Base-by-base conservation (phyloP, 441 rosid genomes). In the Capsella rubella region DNA sequence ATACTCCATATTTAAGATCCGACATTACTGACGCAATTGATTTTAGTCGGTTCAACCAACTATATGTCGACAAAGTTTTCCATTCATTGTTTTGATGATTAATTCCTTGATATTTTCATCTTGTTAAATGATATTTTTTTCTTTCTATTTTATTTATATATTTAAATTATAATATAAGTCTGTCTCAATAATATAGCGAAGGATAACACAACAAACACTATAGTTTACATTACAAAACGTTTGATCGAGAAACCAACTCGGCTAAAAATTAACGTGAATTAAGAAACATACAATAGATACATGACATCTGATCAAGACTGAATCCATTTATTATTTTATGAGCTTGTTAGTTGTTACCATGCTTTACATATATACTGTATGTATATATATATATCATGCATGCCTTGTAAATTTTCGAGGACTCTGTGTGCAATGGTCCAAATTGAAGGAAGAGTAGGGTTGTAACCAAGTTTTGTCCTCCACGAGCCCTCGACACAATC, bases 401-500 rank as follows among this genome's bases (percentile, higher is more conserved):
- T 25, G 46, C 47, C 55, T 34, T 10, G 43, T 37, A 70, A 58
- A 9, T 27, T 2, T 53, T 45, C n/a, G 5, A 37, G 16, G 62
- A 2, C 28, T 35, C 31, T 54, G 25, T 45, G 2, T 25, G 32
- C 7, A 64, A 47, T 39, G 71, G 56, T 27, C 73, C 32, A 46
- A 54, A 15, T 28, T 46, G 70, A 46, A 69, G 39, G 45, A 34
- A 35, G 18, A 55, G 66, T 46, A 53, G 43, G 69, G 45, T 18
- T 55, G 66, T 63, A 55, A 18, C 71, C 71, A 69, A 54, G 45
- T 35, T 52, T 21, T 39, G 46, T 76, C 25, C 29, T 29, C 69
- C 58, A 47, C 58, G 64, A 75, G 58, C 49, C 70, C 65, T 69
- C 74, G 66, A 75, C 79, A 75, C 53, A 63, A 76, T 76, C 66